These are phyloP conservation scores for Pezicula neosporulosa DNA, from an alignment of 2,329 filamentous ascomycete species.

Conservation along the genomic window DNA sequence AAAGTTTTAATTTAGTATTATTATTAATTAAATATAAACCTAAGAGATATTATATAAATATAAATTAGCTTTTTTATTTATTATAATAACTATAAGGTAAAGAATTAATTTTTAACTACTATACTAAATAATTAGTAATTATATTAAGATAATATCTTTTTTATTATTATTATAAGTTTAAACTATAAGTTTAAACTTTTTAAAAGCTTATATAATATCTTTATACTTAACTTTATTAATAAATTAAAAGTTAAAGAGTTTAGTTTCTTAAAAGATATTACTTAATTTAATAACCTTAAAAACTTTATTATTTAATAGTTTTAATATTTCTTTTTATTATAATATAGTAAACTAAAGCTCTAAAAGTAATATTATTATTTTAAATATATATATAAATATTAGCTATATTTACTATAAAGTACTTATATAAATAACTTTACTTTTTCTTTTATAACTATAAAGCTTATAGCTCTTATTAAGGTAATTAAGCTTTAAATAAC, in stretches of 20 bases:
- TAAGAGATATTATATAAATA: slow-evolving; percentile 9
- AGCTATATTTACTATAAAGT: too few species aligned
- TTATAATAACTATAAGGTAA: slow-evolving; percentile 1
- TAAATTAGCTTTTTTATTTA: not conserved
- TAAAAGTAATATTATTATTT: too few species aligned
- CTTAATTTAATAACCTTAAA: too few species aligned
- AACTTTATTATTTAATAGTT: not conserved
- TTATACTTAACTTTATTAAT: slow-evolving; percentile 11
- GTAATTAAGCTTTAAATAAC: too few species aligned
- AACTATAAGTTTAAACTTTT: slow-evolving; percentile 12
- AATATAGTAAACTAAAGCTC: too few species aligned
- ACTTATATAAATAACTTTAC: too few species aligned
- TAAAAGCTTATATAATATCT: slow-evolving; percentile 3
- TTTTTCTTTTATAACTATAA: too few species aligned
- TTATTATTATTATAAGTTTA: slow-evolving; percentile 9
- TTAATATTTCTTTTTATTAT: too few species aligned
- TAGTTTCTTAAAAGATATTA: too few species aligned
- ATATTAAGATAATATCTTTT: slow-evolving; percentile 7
- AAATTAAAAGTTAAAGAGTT: slow-evolving; percentile 7
- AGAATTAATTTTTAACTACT: slow-evolving; percentile 7
- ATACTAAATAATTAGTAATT: slow-evolving; percentile 10
- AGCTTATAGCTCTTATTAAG: too few species aligned
- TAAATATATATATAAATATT: too few species aligned
- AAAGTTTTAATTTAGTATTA: slow-evolving; percentile 5
- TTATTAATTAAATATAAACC: slow-evolving; percentile 8